Base-by-base conservation (phyloP, 164 flowering plant genomes). In the Platanus orientalis region DNA sequence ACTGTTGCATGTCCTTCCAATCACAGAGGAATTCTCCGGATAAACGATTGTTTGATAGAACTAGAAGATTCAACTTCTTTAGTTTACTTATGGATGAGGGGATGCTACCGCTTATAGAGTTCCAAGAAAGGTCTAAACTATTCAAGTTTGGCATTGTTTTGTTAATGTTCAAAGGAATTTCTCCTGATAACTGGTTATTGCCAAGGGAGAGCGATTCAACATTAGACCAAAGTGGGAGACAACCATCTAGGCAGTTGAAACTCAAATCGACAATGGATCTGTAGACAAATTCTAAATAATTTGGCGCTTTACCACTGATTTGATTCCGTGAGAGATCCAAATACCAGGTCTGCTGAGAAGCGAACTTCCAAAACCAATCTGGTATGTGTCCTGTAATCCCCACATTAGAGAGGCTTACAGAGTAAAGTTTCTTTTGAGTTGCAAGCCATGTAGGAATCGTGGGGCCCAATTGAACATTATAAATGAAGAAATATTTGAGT, bases 381-480 rank as follows among this genome's bases (percentile, higher is more conserved):
- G 73, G 73, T n/a, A 69, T 44, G 12, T 3, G 6, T 20, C 44
- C 63, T 30, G 47, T 21, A 48, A 69, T 69, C 4, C 17, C 7
- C 2, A 67, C 27, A 29, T 58, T 51, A 23, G 54, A 29, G 2
- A 69, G 10, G 30, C 16, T 23, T 7, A 69, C 14, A 6, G 2
- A 0, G 17, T 6, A 5, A 42, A 66, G 14, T 4, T 27, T 12
- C 9, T 51, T 60, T 27, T 66, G 64, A 19, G 58, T 29, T 39
- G 20, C 32, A 30, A 58, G 67, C 72, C 72, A 69, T 4, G 47
- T 9, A 17, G 68, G 68, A 42, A 63, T 58, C 16, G 1, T n/a
- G 28, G 67, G 72, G 12, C 63, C 67, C 21, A 69, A 2, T 27
- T 25, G 30, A 19, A 34, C 45, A 2, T 25, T 23, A 2, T 3